A percentile compares a stretch with the other conserved stretches of the same genome.
phyloP scores from a whole-genome alignment of 2,329 filamentous ascomycete species.

The Alternaria tenuissima region DNA sequence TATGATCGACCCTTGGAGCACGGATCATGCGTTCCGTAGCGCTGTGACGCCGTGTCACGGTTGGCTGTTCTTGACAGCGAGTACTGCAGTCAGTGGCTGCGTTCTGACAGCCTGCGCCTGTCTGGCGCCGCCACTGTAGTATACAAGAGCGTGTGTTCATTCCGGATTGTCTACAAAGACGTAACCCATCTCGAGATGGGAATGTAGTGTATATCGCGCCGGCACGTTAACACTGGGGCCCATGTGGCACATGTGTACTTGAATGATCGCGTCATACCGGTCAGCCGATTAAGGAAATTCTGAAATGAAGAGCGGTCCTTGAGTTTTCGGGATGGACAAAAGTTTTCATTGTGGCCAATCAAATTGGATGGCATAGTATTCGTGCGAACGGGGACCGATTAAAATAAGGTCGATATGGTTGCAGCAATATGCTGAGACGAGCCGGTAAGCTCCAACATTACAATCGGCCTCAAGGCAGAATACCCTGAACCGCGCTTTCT shows the following conservation, averaged over 20 bases:
- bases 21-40: neutral
- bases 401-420: neutral
- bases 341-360: neutral
- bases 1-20: neutral
- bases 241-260: slow-evolving; percentile 14
- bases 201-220: slow-evolving; percentile 13
- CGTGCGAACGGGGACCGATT: neutral
- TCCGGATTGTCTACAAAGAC: neutral
- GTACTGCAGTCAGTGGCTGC: slow-evolving; percentile 12
- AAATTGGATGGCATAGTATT: neutral
- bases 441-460: neutral
- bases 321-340: neutral
- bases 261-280: neutral
- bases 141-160: slow-evolving; percentile 9
- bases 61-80: slow-evolving; percentile 12
- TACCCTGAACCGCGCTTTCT: neutral
- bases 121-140: neutral
- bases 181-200: slow-evolving; percentile 6
- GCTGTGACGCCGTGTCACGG: neutral
- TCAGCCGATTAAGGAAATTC: neutral
- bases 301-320: neutral
- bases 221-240: slow-evolving; percentile 27
- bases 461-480: neutral
- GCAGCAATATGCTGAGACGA: neutral
- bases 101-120: slow-evolving; percentile 9